Conservation (phyloP, 2,329 filamentous ascomycete species). For the Neopestalotiopsis rosae region DNA sequence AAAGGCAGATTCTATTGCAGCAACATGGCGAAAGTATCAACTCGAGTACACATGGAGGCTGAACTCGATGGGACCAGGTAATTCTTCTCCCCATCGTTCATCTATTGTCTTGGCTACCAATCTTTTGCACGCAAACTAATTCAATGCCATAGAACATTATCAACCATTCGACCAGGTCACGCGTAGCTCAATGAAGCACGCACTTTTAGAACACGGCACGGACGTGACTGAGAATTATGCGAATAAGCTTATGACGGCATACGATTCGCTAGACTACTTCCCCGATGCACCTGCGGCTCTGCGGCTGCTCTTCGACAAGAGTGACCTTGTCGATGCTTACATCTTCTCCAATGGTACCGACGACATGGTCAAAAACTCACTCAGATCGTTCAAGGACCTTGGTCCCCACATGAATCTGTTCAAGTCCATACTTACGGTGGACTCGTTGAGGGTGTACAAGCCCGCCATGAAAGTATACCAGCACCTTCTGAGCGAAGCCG, state of each 20-base stretch:
- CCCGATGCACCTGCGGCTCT: constrained; percentile 66
- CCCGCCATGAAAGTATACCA: constrained; percentile 66
- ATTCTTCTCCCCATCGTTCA: no score
- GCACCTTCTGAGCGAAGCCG: constrained; percentile 59
- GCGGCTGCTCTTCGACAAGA: constrained; percentile 44
- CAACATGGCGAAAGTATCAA: constrained; percentile 71
- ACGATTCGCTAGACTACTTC: constrained; percentile 69
- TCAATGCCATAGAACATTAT: constrained; percentile 55
- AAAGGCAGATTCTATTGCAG: constrained; percentile 60
- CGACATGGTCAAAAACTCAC: no score
- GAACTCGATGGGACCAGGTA: constrained; percentile 75
- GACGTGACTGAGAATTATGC: constrained; percentile 49
- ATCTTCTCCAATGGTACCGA: constrained; percentile 75
- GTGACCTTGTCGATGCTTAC: constrained; percentile 53
- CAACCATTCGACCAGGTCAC: constrained; percentile 69
- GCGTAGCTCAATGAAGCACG: constrained; percentile 64
- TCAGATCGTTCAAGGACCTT: no score
- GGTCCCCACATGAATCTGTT: constrained; percentile 53
- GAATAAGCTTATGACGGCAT: constrained; percentile 63
- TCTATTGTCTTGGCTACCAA: neutral
- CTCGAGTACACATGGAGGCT: constrained; percentile 80
- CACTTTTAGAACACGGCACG: constrained; percentile 61
- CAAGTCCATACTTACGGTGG: constrained; percentile 63
- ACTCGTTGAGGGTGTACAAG: constrained; percentile 67
- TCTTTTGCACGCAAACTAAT: constrained; percentile 16